Percentiles rank a stretch among this genome's conserved stretches.
These are phyloP conservation scores for Silene coronaria DNA, from an alignment of 179 eudicot genomes.

Conservation along the genomic window DNA sequence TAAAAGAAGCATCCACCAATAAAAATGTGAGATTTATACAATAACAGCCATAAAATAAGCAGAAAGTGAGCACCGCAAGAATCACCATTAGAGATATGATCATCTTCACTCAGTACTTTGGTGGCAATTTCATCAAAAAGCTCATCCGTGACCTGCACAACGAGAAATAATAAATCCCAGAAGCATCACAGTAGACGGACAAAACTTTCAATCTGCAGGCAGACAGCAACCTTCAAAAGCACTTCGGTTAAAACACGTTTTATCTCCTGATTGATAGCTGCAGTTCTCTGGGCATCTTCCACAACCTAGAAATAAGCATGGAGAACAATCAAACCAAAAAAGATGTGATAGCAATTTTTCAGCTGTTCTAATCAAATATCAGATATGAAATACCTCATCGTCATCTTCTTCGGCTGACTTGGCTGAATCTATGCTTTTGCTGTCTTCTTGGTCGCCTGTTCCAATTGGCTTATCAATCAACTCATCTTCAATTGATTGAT, in stretches of 20 bases:
- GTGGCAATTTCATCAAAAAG: constrained; percentile 94
- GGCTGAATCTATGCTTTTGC: constrained; percentile 70
- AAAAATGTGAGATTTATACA: constrained; percentile 10
- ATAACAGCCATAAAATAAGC: constrained; percentile 2
- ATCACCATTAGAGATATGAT: constrained; percentile 47
- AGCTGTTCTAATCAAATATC: constrained; percentile 3
- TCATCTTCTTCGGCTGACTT: constrained; percentile 78
- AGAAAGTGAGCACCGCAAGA: not conserved
- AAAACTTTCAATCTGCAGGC: constrained; percentile 2
- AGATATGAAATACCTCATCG: constrained; percentile 38
- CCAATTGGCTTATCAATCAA: constrained; percentile 39
- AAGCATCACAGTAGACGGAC: not conserved
- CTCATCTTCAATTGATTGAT: constrained; percentile 61
- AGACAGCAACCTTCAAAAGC: constrained; percentile 62
- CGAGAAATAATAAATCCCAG: constrained; percentile 20
- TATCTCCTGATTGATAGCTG: constrained; percentile 85
- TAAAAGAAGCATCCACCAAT: constrained; percentile 12
- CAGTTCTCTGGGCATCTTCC: constrained; percentile 66
- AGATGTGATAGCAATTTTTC: not conserved
- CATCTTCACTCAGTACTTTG: constrained; percentile 76
- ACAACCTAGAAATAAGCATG: constrained; percentile 49
- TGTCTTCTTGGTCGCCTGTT: constrained; percentile 64
- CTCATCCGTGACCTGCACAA: constrained; percentile 76
- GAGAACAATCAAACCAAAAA: not conserved
- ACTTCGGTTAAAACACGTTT: constrained; percentile 91